Evolutionary conservation across 257 asterid genomes (phyloP).

Genomic region (Nicotiana otophora): DNA sequence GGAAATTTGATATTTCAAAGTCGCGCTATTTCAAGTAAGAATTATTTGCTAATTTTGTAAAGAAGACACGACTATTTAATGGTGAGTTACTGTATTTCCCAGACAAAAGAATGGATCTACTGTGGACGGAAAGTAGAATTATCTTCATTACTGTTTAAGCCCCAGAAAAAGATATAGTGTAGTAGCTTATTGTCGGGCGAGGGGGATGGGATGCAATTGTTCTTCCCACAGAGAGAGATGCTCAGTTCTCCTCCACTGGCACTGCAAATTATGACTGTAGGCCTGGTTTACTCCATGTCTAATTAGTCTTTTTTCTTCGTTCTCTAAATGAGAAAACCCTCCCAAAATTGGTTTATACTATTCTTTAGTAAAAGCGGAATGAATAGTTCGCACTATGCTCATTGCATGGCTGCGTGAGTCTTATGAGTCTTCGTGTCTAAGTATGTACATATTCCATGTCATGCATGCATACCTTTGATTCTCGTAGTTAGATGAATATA

Average conservation of each 20-base stretch:
- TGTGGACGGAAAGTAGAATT: not conserved
- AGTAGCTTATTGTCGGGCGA: not conserved
- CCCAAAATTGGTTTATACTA: no score
- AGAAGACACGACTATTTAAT: not conserved
- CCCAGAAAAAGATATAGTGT: not conserved
- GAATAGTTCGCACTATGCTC: not conserved
- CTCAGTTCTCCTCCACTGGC: not conserved
- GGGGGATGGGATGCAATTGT: not conserved
- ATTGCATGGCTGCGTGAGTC: not conserved
- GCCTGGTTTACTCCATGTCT: not conserved
- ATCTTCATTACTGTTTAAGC: not conserved
- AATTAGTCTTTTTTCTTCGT: not conserved
- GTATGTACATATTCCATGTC: not conserved
- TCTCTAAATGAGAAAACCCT: not conserved
- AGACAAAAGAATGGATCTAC: not conserved
- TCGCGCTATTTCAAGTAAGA: not conserved
- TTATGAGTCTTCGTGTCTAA: not conserved
- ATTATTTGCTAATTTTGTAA: not conserved
- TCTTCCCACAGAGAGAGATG: not conserved
- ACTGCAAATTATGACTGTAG: not conserved
- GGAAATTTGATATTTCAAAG: not conserved
- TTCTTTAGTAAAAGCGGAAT: not conserved
- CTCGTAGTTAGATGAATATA: not conserved
- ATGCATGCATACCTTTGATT: not conserved
- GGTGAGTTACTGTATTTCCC: not conserved